Evolutionary conservation across 1,284 basidiomycete genomes (phyloP).

Genomic region (Sparassis latifolia): DNA sequence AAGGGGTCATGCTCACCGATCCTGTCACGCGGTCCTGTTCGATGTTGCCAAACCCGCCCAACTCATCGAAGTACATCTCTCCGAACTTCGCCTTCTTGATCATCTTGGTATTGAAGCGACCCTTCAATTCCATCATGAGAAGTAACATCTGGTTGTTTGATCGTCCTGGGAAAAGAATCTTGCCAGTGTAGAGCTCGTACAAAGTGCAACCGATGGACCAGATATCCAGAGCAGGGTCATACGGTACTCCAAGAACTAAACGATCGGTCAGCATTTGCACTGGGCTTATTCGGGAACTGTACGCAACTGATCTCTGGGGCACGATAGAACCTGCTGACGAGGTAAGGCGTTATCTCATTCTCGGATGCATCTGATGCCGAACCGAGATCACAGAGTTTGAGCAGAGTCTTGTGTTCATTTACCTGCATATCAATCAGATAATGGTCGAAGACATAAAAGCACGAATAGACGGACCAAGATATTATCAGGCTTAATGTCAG

Average conservation of each 20-base stretch:
- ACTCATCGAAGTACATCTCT: conserved; percentile 90
- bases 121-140: conserved; percentile 95
- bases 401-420: conserved; percentile 87
- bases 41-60: conserved; percentile 73
- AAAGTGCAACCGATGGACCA: conserved; percentile 99
- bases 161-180: conserved; percentile 95
- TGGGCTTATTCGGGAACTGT: too few species aligned
- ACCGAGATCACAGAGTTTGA: conserved; percentile 96
- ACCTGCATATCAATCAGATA: conserved; percentile 46
- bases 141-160: conserved; percentile 98
- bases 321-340: conserved; percentile 96
- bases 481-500: conserved; percentile 97
- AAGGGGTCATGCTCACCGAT: conserved; percentile 46
- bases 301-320: conserved; percentile 96
- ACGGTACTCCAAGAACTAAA: conserved; percentile 88
- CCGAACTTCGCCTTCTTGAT: conserved; percentile 93
- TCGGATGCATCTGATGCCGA: conserved; percentile 92
- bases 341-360: conserved; percentile 96
- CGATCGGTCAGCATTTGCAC: conserved; percentile 2
- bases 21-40: conserved; percentile 83
- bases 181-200: conserved; percentile 97
- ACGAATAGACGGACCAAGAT: conserved; percentile 61
- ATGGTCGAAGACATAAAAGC: background rate
- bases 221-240: conserved; percentile 90
- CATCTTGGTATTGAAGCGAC: conserved; percentile 89